Conservation (phyloP, 2,329 filamentous ascomycete genomes). For the Orbilia javanica region DNA sequence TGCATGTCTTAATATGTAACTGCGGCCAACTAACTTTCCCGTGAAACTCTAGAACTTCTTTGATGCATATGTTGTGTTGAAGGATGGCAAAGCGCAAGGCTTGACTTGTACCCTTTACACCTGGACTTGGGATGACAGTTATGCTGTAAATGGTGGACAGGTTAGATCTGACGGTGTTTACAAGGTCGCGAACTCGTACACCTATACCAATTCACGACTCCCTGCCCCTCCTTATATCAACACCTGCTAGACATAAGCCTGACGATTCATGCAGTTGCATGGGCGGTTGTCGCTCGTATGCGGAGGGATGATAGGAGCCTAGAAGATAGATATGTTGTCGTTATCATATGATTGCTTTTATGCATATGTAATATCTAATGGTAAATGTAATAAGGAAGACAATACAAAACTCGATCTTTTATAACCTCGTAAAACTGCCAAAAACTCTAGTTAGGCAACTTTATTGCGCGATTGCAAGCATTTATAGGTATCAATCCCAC, state of each 20-base stretch:
- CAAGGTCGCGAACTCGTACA: conserved; percentile 45
- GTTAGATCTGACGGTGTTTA: conserved; percentile 26
- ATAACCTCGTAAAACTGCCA: neutral
- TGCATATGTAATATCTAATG: conserved; percentile 31
- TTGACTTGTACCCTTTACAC: conserved; percentile 47
- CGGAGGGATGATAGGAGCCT: neutral
- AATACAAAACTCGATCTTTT: neutral
- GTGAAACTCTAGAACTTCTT: conserved; percentile 55
- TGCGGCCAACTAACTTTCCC: too few relatives aligned
- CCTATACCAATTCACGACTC: conserved; percentile 40
- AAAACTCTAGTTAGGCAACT: neutral
- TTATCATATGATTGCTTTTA: neutral
- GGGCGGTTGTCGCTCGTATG: neutral
- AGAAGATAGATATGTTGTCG: neutral
- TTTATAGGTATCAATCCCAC: neutral
- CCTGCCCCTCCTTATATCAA: conserved; percentile 23
- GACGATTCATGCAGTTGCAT: neutral
- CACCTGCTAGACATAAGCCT: neutral
- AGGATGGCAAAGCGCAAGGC: conserved; percentile 49
- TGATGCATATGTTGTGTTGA: conserved; percentile 42
- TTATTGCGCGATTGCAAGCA: neutral
- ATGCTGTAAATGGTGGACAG: conserved; percentile 50
- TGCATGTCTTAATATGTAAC: neutral
- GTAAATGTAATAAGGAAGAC: neutral
- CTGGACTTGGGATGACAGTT: conserved; percentile 35